Base-by-base conservation (phyloP, 768 basidiomycete species). In the Mycena vitilis region DNA sequence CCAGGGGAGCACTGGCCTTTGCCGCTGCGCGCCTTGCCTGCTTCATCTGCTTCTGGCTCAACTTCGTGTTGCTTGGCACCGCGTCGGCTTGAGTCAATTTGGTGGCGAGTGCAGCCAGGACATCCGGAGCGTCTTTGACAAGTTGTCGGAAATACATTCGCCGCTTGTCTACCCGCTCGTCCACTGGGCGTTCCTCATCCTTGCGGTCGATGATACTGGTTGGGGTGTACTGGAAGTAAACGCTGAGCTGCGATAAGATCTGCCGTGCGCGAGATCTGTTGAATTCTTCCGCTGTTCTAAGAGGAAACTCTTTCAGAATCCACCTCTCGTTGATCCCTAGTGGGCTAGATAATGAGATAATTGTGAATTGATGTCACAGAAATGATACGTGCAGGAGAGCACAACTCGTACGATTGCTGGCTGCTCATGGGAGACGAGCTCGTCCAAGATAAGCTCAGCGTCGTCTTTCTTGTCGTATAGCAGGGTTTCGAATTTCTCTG, bases 261-360 rank as follows among this genome's bases (percentile, higher is more conserved):
- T 52, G 65, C 34, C 42, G 54, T 20, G 73, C 63, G 34, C 23
- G 63, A 5, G 81, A 81, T 4, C 52, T 11, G 16, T 54, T 62
- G 53, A 78, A 72, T 20, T 65, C 72, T 16, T 70, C 69, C 9
- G 75, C 67, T 48, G 71, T 71, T 0, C 56, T 63, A 54, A 10
- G 15, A 2, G 82, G 83, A 59, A 81, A 84, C 18, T 66, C 60
- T 18, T 75, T 68, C 20, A 83, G 20, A 36, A 85, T 78, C 74
- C 72, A 78, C 25, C 58, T 58, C 23, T 60, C 58, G 44, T 63
- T 53, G 23, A 77, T 65, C 40, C 60, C 73, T 76, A 38, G 36
- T 9, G 37, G 13, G 16, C 11, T 36, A 22, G 15, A 47, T 25
- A 34, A 63, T 56, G n/a, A 61, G 44, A 44, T 45, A 22, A 23